These are phyloP conservation scores for Irpex rosettiformis DNA, from an alignment of 1,284 basidiomycete species.

Conservation along the genomic window DNA sequence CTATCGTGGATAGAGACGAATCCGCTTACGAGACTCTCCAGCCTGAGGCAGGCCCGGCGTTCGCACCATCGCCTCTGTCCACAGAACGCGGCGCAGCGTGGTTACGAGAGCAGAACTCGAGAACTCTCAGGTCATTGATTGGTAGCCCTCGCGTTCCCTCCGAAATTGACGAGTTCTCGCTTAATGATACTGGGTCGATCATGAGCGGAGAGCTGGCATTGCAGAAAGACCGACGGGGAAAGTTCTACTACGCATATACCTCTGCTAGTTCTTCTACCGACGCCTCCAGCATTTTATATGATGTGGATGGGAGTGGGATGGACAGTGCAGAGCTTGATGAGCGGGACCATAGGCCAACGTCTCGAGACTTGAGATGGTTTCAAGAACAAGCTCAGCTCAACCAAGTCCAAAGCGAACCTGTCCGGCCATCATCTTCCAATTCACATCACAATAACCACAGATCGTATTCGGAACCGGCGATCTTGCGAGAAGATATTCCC, in stretches of 20 bases:
- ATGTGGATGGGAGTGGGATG: conserved; percentile 39
- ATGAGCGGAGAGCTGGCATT: conserved; percentile 61
- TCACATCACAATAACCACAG: conserved; percentile 17
- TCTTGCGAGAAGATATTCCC: conserved; percentile 28
- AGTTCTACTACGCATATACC: conserved; percentile 73
- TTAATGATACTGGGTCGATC: conserved; percentile 31
- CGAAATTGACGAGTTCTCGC: conserved; percentile 46
- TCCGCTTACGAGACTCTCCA: conserved; percentile 21
- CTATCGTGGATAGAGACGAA: conserved; percentile 8
- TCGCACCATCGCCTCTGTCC: conserved; percentile 35
- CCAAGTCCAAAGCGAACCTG: conserved; percentile 3
- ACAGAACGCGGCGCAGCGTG: conserved; percentile 73
- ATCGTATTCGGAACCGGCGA: conserved; percentile 30
- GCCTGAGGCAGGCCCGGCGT: conserved; percentile 22
- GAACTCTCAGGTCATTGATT: conserved; percentile 54
- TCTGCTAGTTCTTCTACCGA: conserved; percentile 43
- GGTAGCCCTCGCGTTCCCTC: conserved; percentile 61
- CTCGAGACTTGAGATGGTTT: conserved; percentile 61
- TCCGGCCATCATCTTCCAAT: conserved; percentile 14
- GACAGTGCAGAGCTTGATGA: conserved; percentile 24
- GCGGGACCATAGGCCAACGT: conserved; percentile 38
- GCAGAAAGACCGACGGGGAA: conserved; percentile 62
- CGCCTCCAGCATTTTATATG: conserved; percentile 48
- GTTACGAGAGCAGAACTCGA: conserved; percentile 78
- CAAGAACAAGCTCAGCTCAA: conserved; percentile 20